phyloP scores from a whole-genome alignment of 129 eudicot species.

The Tagetes erecta region DNA sequence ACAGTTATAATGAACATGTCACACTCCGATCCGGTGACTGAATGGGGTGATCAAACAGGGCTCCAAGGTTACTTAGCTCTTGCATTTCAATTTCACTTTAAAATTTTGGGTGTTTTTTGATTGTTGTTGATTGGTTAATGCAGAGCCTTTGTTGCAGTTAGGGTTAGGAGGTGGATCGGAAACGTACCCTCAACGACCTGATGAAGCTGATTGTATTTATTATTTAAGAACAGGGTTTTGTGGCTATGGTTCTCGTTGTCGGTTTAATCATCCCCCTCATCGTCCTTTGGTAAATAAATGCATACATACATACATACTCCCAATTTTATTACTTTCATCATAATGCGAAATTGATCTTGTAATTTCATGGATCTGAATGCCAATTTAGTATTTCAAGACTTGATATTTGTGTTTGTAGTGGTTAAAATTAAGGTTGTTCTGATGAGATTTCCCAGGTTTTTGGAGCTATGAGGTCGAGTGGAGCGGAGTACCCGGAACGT shows the following conservation, averaged over 20 bases:
- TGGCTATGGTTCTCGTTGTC: conserved; percentile 81
- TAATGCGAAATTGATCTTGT: background rate
- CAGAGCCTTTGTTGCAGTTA: conserved; percentile 85
- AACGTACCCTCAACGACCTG: conserved; percentile 82
- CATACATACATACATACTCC: too few species aligned
- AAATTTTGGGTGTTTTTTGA: conserved; percentile 15
- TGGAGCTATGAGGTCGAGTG: conserved; percentile 59
- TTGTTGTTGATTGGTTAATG: conserved; percentile 42
- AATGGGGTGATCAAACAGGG: conserved; percentile 79
- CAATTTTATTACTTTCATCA: background rate
- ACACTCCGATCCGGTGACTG: conserved; percentile 65
- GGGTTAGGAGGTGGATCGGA: conserved; percentile 46
- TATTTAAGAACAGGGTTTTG: conserved; percentile 83
- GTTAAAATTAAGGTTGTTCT: conserved; percentile 10
- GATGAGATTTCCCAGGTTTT: conserved; percentile 48
- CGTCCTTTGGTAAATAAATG: conserved; percentile 53
- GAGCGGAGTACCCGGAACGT: conserved; percentile 66
- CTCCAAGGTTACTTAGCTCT: conserved; percentile 57
- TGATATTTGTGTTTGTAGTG: background rate
- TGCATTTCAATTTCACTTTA: conserved; percentile 31
- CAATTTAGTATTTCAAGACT: conserved; percentile 9
- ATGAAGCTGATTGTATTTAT: conserved; percentile 75
- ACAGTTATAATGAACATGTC: conserved; percentile 49
- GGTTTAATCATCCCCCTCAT: conserved; percentile 89
- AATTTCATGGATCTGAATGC: conserved; percentile 15